Evolutionary conservation across 2,329 filamentous ascomycete genomes (phyloP).

Genomic region (Tolypocladium album): DNA sequence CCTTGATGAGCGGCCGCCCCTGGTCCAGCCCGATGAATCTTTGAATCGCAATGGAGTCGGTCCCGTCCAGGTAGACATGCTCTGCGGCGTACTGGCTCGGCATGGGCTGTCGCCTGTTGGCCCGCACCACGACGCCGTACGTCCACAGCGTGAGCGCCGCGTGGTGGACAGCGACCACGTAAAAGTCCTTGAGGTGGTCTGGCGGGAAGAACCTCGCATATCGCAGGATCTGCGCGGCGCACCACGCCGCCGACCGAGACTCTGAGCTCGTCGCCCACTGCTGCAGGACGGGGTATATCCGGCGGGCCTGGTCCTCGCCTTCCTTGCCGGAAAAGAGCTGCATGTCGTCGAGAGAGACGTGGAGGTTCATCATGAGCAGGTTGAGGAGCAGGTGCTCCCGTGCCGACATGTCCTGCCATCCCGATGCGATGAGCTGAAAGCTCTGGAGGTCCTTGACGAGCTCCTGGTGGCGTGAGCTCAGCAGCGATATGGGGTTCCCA

Average conservation of each 20-base stretch:
- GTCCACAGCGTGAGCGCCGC: constrained; percentile 59
- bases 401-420: constrained; percentile 31
- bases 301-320: constrained; percentile 52
- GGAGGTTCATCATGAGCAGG: constrained; percentile 51
- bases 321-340: constrained; percentile 59
- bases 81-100: constrained; percentile 22
- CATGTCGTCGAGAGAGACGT: constrained; percentile 53
- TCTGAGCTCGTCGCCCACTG: constrained; percentile 46
- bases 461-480: constrained; percentile 49
- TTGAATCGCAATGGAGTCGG: constrained; percentile 39
- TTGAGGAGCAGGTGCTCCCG: constrained; percentile 38
- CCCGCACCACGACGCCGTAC: constrained; percentile 48
- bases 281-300: constrained; percentile 45
- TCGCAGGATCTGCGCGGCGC: constrained; percentile 56
- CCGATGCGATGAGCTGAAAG: constrained; percentile 31
- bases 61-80: constrained; percentile 43
- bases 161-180: constrained; percentile 59
- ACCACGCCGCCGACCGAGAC: constrained; percentile 52
- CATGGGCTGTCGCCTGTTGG: constrained; percentile 21
- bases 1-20: constrained; percentile 39
- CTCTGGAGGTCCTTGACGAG: constrained; percentile 45
- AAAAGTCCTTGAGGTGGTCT: constrained; percentile 51
- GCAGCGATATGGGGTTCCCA: constrained; percentile 31
- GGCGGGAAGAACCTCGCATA: constrained; percentile 44
- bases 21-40: constrained; percentile 47